Base-by-base conservation (phyloP, 2,329 filamentous ascomycete genomes). In the Gyromitra esculenta region DNA sequence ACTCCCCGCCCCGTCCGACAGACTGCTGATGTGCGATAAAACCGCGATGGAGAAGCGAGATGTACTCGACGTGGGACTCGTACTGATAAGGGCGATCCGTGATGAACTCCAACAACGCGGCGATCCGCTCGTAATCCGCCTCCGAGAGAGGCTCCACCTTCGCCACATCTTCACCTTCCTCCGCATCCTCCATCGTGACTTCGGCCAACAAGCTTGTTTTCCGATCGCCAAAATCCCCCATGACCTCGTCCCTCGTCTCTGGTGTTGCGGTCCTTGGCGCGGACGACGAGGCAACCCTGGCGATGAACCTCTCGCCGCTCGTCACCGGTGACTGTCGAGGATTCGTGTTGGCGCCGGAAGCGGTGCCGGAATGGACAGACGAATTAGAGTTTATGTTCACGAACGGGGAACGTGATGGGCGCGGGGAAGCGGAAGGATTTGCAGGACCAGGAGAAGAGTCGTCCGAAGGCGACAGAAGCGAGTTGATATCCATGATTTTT, bases 391-490 rank as follows among this genome's bases (percentile, higher is more conserved):
- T 76, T 54, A 73, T 54, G 50, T 63, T 64, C 37, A 77, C 52
- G 39, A 77, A 76, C 11, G 66, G 48, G 31, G 73, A 54, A n/a
- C 72, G 75, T 62, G 60, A 72, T 57, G 75, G 62, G 67, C 67
- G 75, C 57, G 75, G 75, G 66, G 75, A 77, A 72, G 75, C 65
- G 13, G 75, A 77, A 25, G 72, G 59, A n/a, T 75, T 77, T n/a
- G 75, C 75, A 35, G 71, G 60, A 1, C 70, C 52, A 60, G 75
- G 66, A 48, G 75, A 72, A 41, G 72, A 76, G 48, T 79, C 78
- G 60, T 79, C 78, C 11, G 78, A 79, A 52, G 78, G 78, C 39
- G 78, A 79, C 41, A 79, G 73, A 60, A 79, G 78, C 43, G 76
- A 78, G 76, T 59, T 79, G 69, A 79, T 79, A 66, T 79, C 78